Evolutionary conservation across 495 filamentous ascomycete species (phyloP).

Genomic region (Xylaria venustula): DNA sequence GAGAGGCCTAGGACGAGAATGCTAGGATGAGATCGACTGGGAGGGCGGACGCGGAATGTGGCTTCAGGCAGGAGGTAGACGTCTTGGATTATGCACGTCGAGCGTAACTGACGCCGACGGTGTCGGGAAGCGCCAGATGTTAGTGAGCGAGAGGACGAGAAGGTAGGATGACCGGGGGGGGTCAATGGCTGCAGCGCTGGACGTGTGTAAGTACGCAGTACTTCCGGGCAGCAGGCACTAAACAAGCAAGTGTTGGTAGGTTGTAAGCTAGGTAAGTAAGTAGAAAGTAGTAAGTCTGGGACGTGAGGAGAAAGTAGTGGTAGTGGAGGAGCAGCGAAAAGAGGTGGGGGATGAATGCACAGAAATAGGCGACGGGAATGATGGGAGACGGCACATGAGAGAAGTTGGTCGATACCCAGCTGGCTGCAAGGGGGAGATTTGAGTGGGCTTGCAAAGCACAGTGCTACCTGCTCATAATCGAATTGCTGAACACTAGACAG

Average conservation of each 20-base stretch:
- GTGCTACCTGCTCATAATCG: no score
- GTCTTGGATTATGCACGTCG: conserved; percentile 28
- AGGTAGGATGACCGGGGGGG: conserved; percentile 15
- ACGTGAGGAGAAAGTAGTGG: conserved; percentile 6
- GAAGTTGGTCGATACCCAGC: not conserved
- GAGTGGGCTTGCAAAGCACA: no score
- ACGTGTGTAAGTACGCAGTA: no score
- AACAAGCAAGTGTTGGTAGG: no score
- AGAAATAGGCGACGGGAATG: not conserved
- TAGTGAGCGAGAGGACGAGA: conserved; percentile 17
- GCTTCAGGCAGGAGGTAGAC: conserved; percentile 19
- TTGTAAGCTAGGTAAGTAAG: no score
- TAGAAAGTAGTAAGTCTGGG: no score
- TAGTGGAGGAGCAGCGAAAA: no score
- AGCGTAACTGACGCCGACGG: conserved; percentile 24
- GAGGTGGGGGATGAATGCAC: no score
- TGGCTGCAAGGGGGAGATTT: no score
- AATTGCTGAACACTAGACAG: no score
- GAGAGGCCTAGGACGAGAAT: conserved; percentile 11
- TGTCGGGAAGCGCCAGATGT: conserved; percentile 28
- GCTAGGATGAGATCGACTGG: no score
- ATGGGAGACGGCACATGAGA: not conserved
- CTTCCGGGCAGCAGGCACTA: no score
- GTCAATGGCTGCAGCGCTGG: not conserved
- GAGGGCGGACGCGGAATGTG: not conserved